A percentile compares a stretch with the other conserved stretches of the same genome.
phyloP scores from a whole-genome alignment of 306 rosid species.

The Gleditsia sinensis region DNA sequence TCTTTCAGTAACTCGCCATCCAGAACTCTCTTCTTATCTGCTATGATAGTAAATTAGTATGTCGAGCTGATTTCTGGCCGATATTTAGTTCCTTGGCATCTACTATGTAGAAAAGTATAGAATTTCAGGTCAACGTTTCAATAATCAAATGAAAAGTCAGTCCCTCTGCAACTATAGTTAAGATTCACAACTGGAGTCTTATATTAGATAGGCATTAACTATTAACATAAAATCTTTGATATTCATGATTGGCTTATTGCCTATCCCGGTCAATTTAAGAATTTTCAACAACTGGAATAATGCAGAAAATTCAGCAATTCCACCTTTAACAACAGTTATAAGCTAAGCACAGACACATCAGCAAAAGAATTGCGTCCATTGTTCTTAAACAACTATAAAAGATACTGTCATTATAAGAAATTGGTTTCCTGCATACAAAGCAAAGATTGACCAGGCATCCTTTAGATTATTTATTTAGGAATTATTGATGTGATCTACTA shows the following conservation, averaged over 20 bases:
- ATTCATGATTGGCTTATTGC: no score
- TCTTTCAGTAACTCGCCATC: neutral
- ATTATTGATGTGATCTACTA: neutral
- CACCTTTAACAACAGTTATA: neutral
- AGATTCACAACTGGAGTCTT: neutral
- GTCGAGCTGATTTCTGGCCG: neutral
- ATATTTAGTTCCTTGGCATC: neutral
- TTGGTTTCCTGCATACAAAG: neutral
- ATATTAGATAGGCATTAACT: conserved; percentile 6
- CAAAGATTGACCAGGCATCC: neutral
- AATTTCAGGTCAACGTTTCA: conserved; percentile 28
- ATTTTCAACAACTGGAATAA: neutral
- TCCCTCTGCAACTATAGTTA: neutral
- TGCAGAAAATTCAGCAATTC: neutral
- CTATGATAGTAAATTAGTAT: conserved; percentile 7
- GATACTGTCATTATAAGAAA: neutral
- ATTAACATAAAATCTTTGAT: no score
- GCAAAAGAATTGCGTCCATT: no score
- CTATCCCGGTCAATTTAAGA: no score
- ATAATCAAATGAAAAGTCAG: conserved; percentile 28
- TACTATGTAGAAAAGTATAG: neutral
- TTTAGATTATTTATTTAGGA: neutral
- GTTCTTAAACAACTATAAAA: neutral
- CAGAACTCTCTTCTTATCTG: no score
- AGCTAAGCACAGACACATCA: no score